These are phyloP conservation scores for Drosera spatulata DNA, from an alignment of 179 eudicot genomes.

Conservation along the genomic window DNA sequence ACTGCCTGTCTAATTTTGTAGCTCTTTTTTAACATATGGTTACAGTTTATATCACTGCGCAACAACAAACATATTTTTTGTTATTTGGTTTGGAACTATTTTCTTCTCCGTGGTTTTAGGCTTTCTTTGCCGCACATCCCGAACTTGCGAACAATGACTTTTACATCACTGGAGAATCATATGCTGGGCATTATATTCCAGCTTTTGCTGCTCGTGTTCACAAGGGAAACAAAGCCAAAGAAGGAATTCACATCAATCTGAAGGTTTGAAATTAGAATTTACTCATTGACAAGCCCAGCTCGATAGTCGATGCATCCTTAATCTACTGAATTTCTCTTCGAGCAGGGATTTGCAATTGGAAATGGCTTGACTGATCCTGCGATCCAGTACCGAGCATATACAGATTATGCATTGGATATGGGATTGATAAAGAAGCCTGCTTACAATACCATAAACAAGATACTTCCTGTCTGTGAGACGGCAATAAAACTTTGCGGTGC, in stretches of 20 bases:
- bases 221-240: conserved; percentile 49
- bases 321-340: too few species aligned
- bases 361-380: conserved; percentile 70
- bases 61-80: too few species aligned
- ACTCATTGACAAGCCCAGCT: too few species aligned
- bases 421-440: conserved; percentile 42
- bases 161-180: conserved; percentile 56
- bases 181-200: conserved; percentile 28
- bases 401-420: conserved; percentile 70
- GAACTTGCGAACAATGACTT: conserved; percentile 44
- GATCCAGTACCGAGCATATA: conserved; percentile 61
- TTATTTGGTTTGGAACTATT: too few species aligned
- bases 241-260: conserved; percentile 61
- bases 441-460: conserved; percentile 26
- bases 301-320: too few species aligned
- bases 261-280: conserved; percentile 28
- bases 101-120: conserved; percentile 19
- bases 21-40: too few species aligned
- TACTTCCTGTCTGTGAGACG: conserved; percentile 45
- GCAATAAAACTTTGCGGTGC: conserved; percentile 62
- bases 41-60: too few species aligned
- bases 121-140: conserved; percentile 59
- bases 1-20: too few species aligned
- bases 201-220: conserved; percentile 73
- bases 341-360: conserved; percentile 72